Conservation (phyloP, 768 basidiomycete genomes). For the Neoboletus brunneissimus region DNA sequence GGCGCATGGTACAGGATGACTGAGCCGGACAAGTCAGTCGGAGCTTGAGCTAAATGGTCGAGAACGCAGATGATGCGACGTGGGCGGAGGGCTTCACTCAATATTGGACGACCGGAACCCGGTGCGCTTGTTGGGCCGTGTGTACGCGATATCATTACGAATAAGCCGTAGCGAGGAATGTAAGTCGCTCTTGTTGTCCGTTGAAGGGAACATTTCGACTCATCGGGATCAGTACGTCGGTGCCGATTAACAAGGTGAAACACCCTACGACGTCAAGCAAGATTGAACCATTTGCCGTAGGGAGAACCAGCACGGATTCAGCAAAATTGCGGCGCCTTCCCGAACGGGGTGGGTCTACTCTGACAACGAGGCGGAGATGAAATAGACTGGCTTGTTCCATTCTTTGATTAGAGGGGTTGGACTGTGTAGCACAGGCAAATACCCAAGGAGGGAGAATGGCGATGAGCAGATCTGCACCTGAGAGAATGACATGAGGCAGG, state of each 20-base stretch:
- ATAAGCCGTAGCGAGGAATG: background rate
- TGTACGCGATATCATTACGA: background rate
- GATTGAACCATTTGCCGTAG: slow-evolving; percentile 18
- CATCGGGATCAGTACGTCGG: slow-evolving; percentile 23
- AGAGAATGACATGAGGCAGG: slow-evolving; percentile 20
- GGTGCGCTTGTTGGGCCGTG: slow-evolving; percentile 4
- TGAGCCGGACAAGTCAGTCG: slow-evolving; percentile 10
- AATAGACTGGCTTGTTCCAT: slow-evolving; percentile 17
- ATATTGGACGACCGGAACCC: slow-evolving; percentile 3
- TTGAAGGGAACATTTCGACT: background rate
- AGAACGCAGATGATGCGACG: slow-evolving; percentile 23
- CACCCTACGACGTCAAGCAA: background rate
- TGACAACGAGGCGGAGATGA: slow-evolving; percentile 32
- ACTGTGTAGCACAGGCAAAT: slow-evolving; percentile 7
- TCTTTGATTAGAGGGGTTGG: slow-evolving; percentile 11
- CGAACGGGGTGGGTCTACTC: slow-evolving; percentile 10
- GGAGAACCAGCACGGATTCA: slow-evolving; percentile 25
- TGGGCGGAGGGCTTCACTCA: slow-evolving; percentile 28
- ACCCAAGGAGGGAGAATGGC: slow-evolving; percentile 16
- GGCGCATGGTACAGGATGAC: slow-evolving; percentile 10
- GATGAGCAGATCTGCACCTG: slow-evolving; percentile 17
- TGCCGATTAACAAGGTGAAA: slow-evolving; percentile 12
- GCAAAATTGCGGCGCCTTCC: slow-evolving; percentile 18
- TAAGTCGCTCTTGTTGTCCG: background rate
- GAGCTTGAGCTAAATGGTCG: slow-evolving; percentile 20